Conservation (phyloP, 345 rosid species). For the Lumnitzera littorea region DNA sequence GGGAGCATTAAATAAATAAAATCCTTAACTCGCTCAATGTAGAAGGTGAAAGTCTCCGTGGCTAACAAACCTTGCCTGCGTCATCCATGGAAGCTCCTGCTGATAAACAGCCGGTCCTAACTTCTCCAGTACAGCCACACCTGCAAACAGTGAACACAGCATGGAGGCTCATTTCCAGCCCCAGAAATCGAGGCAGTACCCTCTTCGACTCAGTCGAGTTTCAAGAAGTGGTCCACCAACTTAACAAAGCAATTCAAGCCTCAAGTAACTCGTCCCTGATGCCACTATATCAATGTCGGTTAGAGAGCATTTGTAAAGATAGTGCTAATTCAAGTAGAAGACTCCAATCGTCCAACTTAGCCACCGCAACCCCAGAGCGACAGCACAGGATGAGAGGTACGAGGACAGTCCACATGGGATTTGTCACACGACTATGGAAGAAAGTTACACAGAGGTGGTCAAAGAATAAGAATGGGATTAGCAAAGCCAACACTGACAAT, state of each 20-base stretch:
- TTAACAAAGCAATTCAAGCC: conserved; percentile 35
- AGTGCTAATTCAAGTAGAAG: conserved; percentile 11
- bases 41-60: no score
- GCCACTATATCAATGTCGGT: conserved; percentile 14
- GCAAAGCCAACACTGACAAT: conserved; percentile 1
- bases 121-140: background rate
- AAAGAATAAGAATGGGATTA: conserved; percentile 9
- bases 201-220: conserved; percentile 43
- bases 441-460: conserved; percentile 26
- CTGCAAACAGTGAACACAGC: conserved; percentile 9
- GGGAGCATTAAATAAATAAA: background rate
- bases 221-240: conserved; percentile 28
- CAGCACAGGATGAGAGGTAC: conserved; percentile 1
- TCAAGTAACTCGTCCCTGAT: conserved; percentile 16
- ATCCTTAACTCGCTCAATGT: no score
- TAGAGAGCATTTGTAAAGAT: conserved; percentile 18
- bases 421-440: conserved; percentile 34
- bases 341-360: background rate
- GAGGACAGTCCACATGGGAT: conserved; percentile 10
- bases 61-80: no score
- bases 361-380: background rate
- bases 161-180: conserved; percentile 15
- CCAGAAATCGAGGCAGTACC: conserved; percentile 20
- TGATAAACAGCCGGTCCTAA: background rate
- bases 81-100: background rate